These are phyloP conservation scores for Polyrhizophydium stewartii DNA, from an alignment of 371 early-diverging fungal species.

Conservation along the genomic window DNA sequence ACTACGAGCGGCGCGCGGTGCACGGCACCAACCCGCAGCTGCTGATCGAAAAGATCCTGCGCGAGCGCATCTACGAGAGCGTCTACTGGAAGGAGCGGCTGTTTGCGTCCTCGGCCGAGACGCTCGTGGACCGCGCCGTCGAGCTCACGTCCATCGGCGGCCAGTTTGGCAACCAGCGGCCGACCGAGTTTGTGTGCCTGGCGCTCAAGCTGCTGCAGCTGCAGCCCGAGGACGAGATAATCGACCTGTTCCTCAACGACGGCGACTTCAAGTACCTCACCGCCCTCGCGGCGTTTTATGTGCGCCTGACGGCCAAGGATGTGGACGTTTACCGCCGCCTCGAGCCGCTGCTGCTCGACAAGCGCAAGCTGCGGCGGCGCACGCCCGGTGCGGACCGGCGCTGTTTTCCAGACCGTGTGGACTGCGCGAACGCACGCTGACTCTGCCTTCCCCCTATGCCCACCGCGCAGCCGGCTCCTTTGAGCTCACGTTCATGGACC, in stretches of 20 bases:
- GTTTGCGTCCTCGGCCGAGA: conserved; percentile 88
- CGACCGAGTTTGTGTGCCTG: conserved; percentile 89
- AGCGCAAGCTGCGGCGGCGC: conserved; percentile 74
- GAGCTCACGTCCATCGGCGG: conserved; percentile 78
- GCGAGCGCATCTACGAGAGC: conserved; percentile 85
- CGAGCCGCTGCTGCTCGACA: conserved; percentile 83
- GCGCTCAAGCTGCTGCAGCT: conserved; percentile 84
- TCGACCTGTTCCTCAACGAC: conserved; percentile 69
- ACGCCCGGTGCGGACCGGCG: conserved; percentile 35
- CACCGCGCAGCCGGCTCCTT: conserved; percentile 32
- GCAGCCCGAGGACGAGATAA: conserved; percentile 83
- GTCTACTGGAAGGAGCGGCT: conserved; percentile 95
- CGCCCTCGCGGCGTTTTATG: conserved; percentile 85
- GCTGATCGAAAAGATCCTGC: conserved; percentile 89
- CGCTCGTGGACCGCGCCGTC: conserved; percentile 86
- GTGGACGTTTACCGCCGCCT: conserved; percentile 77
- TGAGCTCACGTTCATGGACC: conserved; percentile 77
- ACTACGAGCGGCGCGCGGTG: conserved; percentile 24
- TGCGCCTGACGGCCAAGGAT: conserved; percentile 72
- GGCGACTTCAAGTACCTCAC: conserved; percentile 84
- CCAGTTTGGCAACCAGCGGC: conserved; percentile 76
- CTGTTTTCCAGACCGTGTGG: no score
- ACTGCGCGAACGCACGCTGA: no score
- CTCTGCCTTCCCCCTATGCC: no score
- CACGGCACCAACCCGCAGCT: conserved; percentile 90